Evolutionary conservation across 805 yeast species (phyloP).

Genomic region (Candida berthetii): DNA sequence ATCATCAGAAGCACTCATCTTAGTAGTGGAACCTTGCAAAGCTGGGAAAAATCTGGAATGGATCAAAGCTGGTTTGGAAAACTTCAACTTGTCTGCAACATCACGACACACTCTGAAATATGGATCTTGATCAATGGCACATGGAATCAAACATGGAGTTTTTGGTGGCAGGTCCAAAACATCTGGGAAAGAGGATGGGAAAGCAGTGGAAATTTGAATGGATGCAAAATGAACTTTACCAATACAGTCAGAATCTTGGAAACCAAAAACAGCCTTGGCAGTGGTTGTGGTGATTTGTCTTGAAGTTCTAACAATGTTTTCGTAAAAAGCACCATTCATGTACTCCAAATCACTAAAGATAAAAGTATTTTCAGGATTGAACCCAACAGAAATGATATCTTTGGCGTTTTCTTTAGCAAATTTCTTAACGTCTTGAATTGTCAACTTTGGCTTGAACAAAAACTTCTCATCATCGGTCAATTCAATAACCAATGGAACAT

Average conservation of each 20-base stretch:
- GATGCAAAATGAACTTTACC: conserved; percentile 95
- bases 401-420: conserved; percentile 81
- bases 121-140: conserved; percentile 99
- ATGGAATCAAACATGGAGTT: conserved; percentile 95
- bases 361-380: conserved; percentile 90
- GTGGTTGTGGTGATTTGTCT: conserved; percentile 96
- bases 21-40: conserved; percentile 90
- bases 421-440: conserved; percentile 79
- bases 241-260: conserved; percentile 89
- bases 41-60: conserved; percentile 98
- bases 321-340: conserved; percentile 92
- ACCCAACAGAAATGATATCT: conserved; percentile 92
- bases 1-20: conserved; percentile 94
- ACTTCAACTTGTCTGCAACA: conserved; percentile 90
- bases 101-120: conserved; percentile 97
- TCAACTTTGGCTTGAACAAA: conserved; percentile 83
- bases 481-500: conserved; percentile 90
- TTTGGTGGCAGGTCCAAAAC: conserved; percentile 80
- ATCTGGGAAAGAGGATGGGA: conserved; percentile 94
- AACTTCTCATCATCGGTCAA: conserved; percentile 97
- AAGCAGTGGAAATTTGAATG: conserved; percentile 92
- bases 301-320: conserved; percentile 86
- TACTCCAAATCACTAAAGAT: conserved; percentile 89
- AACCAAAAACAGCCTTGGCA: conserved; percentile 95
- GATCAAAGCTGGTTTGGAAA: conserved; percentile 82